Conservation (phyloP, 768 basidiomycete species). For the Cubamyces sp. region DNA sequence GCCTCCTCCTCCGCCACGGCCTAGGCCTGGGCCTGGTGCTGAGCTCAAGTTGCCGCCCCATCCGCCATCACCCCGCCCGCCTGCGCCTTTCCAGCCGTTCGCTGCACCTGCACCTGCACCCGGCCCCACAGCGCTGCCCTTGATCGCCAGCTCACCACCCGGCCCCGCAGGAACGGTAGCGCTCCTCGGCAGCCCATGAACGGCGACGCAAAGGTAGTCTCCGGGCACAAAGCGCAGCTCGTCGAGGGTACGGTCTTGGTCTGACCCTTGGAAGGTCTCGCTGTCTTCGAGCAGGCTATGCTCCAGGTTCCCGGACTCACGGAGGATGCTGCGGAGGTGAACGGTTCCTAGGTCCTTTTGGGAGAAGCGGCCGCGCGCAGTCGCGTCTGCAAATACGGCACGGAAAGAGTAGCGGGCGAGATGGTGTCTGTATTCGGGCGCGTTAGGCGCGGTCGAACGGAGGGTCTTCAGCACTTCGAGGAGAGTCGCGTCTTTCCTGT, state of each 20-base stretch:
- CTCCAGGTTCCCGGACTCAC: slow-evolving; percentile 70
- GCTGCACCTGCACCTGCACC: slow-evolving; percentile 41
- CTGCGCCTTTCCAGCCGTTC: slow-evolving; percentile 41
- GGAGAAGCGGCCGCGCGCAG: slow-evolving; percentile 69
- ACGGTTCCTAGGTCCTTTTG: slow-evolving; percentile 83
- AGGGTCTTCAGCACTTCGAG: slow-evolving; percentile 79
- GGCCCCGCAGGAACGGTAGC: slow-evolving; percentile 43
- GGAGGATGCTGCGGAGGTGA: slow-evolving; percentile 83
- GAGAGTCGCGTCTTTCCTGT: slow-evolving; percentile 82
- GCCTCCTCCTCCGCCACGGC: slow-evolving; percentile 52
- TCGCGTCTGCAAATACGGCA: slow-evolving; percentile 75
- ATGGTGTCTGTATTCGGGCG: slow-evolving; percentile 78
- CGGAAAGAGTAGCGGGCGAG: slow-evolving; percentile 83
- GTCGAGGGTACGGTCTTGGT: slow-evolving; percentile 67
- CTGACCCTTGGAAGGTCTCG: slow-evolving; percentile 29
- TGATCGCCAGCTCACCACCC: slow-evolving; percentile 56
- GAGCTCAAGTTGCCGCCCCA: slow-evolving; percentile 48
- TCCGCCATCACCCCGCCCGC: slow-evolving; percentile 47
- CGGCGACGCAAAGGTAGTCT: slow-evolving; percentile 76
- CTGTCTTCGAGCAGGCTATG: slow-evolving; percentile 58
- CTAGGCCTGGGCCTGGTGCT: slow-evolving; percentile 38
- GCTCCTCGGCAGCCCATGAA: slow-evolving; percentile 75
- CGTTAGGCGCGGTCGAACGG: slow-evolving; percentile 68
- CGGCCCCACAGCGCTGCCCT: slow-evolving; percentile 47
- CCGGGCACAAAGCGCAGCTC: slow-evolving; percentile 82